Evolutionary conservation across 2,329 filamentous ascomycete species (phyloP), one percentile per base, ranked within the genome.

Genomic region (Colletotrichum chrysophilum): DNA sequence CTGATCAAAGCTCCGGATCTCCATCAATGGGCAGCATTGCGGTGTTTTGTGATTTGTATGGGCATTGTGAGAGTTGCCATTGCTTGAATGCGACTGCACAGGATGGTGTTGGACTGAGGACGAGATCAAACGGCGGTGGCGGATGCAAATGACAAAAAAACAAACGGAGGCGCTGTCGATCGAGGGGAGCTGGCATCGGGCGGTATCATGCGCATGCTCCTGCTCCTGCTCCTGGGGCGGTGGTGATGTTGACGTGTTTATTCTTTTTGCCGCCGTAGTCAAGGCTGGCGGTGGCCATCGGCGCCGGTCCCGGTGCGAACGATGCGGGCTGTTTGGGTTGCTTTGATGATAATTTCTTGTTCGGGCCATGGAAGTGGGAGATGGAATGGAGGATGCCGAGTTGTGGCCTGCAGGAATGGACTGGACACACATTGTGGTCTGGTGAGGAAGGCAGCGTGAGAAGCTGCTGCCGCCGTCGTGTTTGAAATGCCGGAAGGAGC

Each of bases 321-420:
- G 64, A 52, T 56, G 32, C 32, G 56, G 62, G 66, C 32, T 32
- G 18, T 9, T 24, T 62, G 56, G n/a, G 43, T 75, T 67, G 69
- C 61, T 65, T 71, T 67, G 72, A 58, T 52, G 70, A 58, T 32
- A 48, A 72, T 72, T 75, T 21, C 69, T 73, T 56, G 26, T 67
- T 43, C 62, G n/a, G 38, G 55, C 38, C 28, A 28, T 16, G 30
- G 28, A 30, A 21, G 32, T 13, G n/a, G 32, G n/a, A 48, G 21
- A 21, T 32, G 28, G 8, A 32, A 70, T 30, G 48, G 32, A 24
- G 56, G 36, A 69, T 4, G 0, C 10, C 43, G 43, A 52, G 10
- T 52, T 52, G n/a, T 52, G 43, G 58, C 30, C 58, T 34, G 58
- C 26, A 32, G 30, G 58, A 28, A 32, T 52, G 43, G 43, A 24